Conservation (phyloP, 2,329 filamentous ascomycete species). For the Claviceps pazoutovae region DNA sequence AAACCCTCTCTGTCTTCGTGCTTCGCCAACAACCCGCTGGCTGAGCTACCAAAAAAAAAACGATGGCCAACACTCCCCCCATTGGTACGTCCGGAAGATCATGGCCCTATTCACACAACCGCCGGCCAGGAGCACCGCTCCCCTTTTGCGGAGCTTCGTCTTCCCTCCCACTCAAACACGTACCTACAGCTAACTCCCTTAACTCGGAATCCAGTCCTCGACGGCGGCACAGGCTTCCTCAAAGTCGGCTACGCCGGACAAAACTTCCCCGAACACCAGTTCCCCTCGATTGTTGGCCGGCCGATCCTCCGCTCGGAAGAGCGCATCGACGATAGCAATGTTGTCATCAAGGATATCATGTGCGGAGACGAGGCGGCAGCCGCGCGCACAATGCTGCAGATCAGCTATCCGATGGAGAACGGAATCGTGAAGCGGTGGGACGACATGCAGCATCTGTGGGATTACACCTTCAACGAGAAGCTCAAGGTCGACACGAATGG, state of each 20-base stretch:
- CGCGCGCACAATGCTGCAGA: conserved; percentile 92
- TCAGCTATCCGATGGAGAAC: conserved; percentile 99
- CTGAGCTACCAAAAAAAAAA: conserved; percentile 13
- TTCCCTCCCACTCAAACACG: neutral
- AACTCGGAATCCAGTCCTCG: conserved; percentile 56
- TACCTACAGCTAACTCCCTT: conserved; percentile 1
- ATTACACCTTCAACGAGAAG: conserved; percentile 97
- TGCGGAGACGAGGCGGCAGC: conserved; percentile 96
- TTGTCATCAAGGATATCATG: conserved; percentile 95
- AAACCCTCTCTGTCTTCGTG: neutral
- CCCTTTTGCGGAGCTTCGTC: neutral
- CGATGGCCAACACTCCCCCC: conserved; percentile 38
- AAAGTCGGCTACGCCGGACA: conserved; percentile 98
- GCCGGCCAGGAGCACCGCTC: neutral
- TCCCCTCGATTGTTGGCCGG: conserved; percentile 93
- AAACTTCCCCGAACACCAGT: conserved; percentile 99
- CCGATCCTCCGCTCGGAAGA: conserved; percentile 96
- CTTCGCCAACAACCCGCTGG: neutral
- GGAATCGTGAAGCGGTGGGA: conserved; percentile 99
- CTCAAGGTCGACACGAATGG: conserved; percentile 81
- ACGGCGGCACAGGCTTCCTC: conserved; percentile 98
- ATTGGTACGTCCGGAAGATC: conserved; percentile 31
- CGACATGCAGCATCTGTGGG: conserved; percentile 99
- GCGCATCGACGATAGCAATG: conserved; percentile 41
- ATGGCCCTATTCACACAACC: neutral